Percentiles rank a stretch among this genome's conserved stretches.
Conservation (phyloP, 148 eudicot species). For the Cornus controversa region DNA sequence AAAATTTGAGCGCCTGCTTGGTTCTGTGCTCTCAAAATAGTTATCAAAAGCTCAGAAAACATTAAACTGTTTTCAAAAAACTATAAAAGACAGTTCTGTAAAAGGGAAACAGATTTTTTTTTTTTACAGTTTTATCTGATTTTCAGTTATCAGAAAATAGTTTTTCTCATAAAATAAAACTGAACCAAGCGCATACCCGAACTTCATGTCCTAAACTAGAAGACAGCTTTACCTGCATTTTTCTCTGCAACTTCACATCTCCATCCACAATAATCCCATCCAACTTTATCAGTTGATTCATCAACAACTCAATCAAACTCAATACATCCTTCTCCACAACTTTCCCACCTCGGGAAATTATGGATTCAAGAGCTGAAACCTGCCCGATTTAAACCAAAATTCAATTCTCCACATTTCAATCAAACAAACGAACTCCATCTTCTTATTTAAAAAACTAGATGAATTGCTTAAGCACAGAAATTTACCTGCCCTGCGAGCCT, state of each 20-base stretch:
- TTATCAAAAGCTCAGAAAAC: no score
- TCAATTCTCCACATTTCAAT: neutral
- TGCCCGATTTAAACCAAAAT: constrained; percentile 27
- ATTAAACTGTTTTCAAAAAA: no score
- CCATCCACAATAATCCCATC: constrained; percentile 70
- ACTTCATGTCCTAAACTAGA: neutral
- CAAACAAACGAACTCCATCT: neutral
- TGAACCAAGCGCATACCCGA: no score
- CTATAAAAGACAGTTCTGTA: no score
- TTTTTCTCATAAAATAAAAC: no score
- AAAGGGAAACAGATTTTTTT: no score
- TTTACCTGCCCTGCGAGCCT: constrained; percentile 76
- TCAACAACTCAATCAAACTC: constrained; percentile 57
- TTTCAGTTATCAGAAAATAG: no score
- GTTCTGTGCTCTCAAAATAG: no score
- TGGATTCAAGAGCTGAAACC: constrained; percentile 74
- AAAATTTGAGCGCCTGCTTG: no score
- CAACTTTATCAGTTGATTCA: constrained; percentile 79
- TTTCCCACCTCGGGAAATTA: constrained; percentile 66
- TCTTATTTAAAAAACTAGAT: no score
- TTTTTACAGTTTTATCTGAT: no score
- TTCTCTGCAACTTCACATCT: constrained; percentile 78
- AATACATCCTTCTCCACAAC: constrained; percentile 61
- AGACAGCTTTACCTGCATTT: constrained; percentile 65
- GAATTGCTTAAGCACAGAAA: neutral